Percentiles rank a stretch among this genome's conserved stretches.
Evolutionary conservation across 2,329 filamentous ascomycete genomes (phyloP).

Genomic region (Laburnicola sp.): DNA sequence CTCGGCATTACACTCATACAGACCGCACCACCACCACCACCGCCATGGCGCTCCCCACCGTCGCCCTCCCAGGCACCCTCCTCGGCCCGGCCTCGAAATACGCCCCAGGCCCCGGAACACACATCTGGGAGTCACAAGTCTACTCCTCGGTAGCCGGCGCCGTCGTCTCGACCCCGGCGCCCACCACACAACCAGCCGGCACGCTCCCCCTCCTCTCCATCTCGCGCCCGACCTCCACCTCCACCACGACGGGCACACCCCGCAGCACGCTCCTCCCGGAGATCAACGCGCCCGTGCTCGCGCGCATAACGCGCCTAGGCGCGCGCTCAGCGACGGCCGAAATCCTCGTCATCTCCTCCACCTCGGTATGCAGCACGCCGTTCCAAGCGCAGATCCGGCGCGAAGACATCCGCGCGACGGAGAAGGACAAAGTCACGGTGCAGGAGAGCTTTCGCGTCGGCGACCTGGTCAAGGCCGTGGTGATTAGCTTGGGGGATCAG

Average conservation of each 20-base stretch:
- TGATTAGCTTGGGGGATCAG: slow-evolving; percentile 92
- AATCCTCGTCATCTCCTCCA: slow-evolving; percentile 71
- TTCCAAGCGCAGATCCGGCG: slow-evolving; percentile 84
- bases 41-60: slow-evolving; percentile 42
- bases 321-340: slow-evolving; percentile 82
- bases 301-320: slow-evolving; percentile 81
- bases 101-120: slow-evolving; percentile 77
- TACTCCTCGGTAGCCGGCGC: slow-evolving; percentile 81
- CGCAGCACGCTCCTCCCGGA: slow-evolving; percentile 74
- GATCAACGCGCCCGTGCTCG: slow-evolving; percentile 79
- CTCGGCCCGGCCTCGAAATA: slow-evolving; percentile 71
- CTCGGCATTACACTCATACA: background rate
- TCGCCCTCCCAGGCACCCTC: slow-evolving; percentile 80
- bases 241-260: slow-evolving; percentile 22
- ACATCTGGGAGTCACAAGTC: slow-evolving; percentile 74
- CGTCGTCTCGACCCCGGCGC: slow-evolving; percentile 55
- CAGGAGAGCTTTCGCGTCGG: slow-evolving; percentile 90
- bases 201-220: slow-evolving; percentile 48
- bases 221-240: slow-evolving; percentile 22
- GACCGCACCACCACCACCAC: background rate
- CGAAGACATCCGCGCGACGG: slow-evolving; percentile 91
- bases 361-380: slow-evolving; percentile 67
- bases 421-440: slow-evolving; percentile 92
- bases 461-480: slow-evolving; percentile 83
- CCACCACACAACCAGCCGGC: slow-evolving; percentile 56